These are phyloP conservation scores for Knufia fluminis DNA, from an alignment of 2,329 filamentous ascomycete genomes.

Conservation along the genomic window DNA sequence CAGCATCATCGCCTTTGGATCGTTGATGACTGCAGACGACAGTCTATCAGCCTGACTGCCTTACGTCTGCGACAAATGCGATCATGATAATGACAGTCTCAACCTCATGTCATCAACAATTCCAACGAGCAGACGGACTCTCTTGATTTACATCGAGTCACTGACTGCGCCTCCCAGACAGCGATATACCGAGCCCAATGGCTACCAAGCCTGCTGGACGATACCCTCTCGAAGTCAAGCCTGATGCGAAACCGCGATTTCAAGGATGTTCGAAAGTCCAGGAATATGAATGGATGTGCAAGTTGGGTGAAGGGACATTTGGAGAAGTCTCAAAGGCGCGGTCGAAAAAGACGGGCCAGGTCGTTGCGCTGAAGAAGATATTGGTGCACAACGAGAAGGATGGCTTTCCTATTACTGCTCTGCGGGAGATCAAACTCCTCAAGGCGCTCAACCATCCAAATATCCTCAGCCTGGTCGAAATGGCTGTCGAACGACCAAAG, in stretches of 20 bases:
- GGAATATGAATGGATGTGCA: constrained; percentile 30
- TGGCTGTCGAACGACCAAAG: constrained; percentile 76
- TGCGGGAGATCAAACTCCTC: constrained; percentile 93
- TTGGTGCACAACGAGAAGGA: constrained; percentile 99
- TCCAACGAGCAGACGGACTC: background rate
- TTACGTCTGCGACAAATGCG: background rate
- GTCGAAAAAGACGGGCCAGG: constrained; percentile 61
- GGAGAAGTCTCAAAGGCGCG: constrained; percentile 88
- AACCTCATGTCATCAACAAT: background rate
- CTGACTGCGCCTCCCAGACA: background rate
- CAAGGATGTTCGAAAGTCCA: constrained; percentile 61
- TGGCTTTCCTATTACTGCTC: constrained; percentile 96
- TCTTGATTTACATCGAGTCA: background rate
- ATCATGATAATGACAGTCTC: background rate
- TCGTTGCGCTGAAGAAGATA: constrained; percentile 94
- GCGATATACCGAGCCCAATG: background rate
- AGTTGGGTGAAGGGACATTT: constrained; percentile 87
- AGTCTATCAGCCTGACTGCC: background rate
- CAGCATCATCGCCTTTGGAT: background rate
- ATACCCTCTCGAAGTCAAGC: constrained; percentile 37
- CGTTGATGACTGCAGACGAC: background rate
- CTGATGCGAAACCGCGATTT: constrained; percentile 52
- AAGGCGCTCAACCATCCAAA: constrained; percentile 92
- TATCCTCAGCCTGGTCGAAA: constrained; percentile 79
- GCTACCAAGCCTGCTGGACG: constrained; percentile 6